These are phyloP conservation scores for Phytophthora vignae DNA, from an alignment of 352 stramenopile genomes.

Conservation along the genomic window DNA sequence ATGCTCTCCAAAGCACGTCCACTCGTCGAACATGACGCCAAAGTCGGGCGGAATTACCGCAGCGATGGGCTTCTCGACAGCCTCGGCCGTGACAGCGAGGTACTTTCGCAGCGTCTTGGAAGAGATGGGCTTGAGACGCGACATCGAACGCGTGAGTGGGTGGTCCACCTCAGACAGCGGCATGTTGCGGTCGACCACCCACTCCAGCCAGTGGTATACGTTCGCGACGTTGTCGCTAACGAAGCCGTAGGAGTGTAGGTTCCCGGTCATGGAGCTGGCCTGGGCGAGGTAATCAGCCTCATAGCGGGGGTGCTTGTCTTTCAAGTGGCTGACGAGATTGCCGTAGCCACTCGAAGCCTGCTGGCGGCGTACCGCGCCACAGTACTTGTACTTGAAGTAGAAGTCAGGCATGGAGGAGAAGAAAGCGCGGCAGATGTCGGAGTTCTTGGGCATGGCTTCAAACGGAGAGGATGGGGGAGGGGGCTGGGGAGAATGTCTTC, in stretches of 20 bases:
- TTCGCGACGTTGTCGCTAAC: not conserved
- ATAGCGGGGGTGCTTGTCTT: conserved; percentile 4
- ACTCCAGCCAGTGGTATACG: conserved; percentile 6
- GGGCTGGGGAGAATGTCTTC: no score
- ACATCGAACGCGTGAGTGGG: conserved; percentile 1
- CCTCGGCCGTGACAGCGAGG: not conserved
- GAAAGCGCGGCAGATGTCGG: conserved; percentile 14
- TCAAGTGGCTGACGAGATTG: conserved; percentile 14
- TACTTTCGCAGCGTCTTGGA: conserved; percentile 8
- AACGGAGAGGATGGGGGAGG: no score
- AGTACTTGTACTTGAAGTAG: conserved; percentile 18
- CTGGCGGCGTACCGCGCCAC: not conserved
- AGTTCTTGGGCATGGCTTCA: conserved; percentile 11
- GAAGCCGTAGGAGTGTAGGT: not conserved
- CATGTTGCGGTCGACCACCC: conserved; percentile 15
- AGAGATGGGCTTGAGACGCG: conserved; percentile 4
- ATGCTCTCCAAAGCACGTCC: not conserved
- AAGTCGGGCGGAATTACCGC: not conserved
- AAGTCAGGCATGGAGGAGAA: not conserved
- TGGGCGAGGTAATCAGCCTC: not conserved
- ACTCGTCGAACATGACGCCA: conserved; percentile 6
- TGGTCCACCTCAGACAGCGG: conserved; percentile 16
- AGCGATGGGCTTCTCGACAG: not conserved
- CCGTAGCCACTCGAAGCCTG: not conserved
- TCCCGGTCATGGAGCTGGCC: not conserved